A percentile compares a stretch with the other conserved stretches of the same genome.
Evolutionary conservation across 1,284 basidiomycete species (phyloP).

Genomic region (Puccinia sorghi): DNA sequence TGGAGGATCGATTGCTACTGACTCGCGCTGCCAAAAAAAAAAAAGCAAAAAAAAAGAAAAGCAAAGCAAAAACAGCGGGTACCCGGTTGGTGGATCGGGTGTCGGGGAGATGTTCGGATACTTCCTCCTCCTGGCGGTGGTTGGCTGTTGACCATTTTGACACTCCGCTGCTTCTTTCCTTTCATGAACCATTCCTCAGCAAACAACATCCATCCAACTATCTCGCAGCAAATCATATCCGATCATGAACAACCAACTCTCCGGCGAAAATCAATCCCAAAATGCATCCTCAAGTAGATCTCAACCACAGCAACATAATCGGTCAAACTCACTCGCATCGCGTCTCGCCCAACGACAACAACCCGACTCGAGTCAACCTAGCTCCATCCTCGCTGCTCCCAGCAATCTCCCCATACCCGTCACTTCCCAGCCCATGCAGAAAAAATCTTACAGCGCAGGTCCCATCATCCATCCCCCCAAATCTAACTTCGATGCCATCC

Average conservation of each 20-base stretch:
- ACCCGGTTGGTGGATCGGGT: too few species aligned
- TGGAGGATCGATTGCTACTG: not conserved
- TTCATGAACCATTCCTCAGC: not conserved
- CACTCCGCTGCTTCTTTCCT: not conserved
- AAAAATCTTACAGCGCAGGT: constrained; percentile 32
- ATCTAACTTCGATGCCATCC: constrained; percentile 40
- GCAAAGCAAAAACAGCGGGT: too few species aligned
- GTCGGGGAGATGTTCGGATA: too few species aligned
- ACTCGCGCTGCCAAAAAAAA: too few species aligned
- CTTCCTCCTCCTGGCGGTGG: too few species aligned
- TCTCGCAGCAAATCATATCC: too few species aligned
- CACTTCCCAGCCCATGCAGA: constrained; percentile 27
- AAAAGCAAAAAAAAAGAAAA: too few species aligned
- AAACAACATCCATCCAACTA: not conserved
- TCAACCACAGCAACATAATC: constrained; percentile 28
- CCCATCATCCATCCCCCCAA: constrained; percentile 45
- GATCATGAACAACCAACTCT: not conserved
- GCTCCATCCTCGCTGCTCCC: constrained; percentile 7
- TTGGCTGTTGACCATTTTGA: too few species aligned
- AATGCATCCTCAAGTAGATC: not conserved
- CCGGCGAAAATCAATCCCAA: not conserved
- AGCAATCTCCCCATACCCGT: constrained; percentile 23
- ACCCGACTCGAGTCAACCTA: not conserved
- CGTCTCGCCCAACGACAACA: constrained; percentile 33
- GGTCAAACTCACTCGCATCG: constrained; percentile 47